Percentiles rank a stretch among this genome's conserved stretches.
Evolutionary conservation across 495 filamentous ascomycete species (phyloP).

Genomic region (Aspergillus conjunctus): DNA sequence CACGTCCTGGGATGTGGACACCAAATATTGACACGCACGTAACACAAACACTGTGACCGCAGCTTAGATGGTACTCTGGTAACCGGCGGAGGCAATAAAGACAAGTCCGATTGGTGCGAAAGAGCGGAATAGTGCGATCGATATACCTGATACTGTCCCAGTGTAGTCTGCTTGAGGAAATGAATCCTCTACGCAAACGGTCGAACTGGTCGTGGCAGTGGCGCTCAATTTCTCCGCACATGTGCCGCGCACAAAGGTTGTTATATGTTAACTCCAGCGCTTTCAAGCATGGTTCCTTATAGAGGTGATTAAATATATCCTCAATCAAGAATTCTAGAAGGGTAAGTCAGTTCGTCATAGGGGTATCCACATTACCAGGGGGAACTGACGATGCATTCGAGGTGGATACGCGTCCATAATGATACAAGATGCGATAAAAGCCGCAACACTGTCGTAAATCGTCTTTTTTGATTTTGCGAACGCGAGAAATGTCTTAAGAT

Average conservation of each 20-base stretch:
- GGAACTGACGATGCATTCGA: conserved; percentile 32
- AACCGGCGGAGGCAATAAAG: conserved; percentile 27
- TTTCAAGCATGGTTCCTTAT: conserved; percentile 19
- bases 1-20: conserved; percentile 1
- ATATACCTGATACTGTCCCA: conserved; percentile 6
- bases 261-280: conserved; percentile 18
- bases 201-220: conserved; percentile 16
- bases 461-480: conserved; percentile 13
- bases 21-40: conserved; percentile 28
- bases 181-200: conserved; percentile 15
- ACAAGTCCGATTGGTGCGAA: conserved; percentile 23
- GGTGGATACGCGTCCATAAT: conserved; percentile 32
- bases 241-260: conserved; percentile 15
- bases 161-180: conserved; percentile 13
- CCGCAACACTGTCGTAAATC: conserved; percentile 21
- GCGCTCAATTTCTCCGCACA: conserved; percentile 19
- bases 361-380: not conserved
- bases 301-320: conserved; percentile 13
- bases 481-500: conserved; percentile 25
- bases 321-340: not conserved
- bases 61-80: conserved; percentile 34
- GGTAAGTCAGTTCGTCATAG: too few species aligned
- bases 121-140: conserved; percentile 12
- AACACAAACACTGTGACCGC: conserved; percentile 34
- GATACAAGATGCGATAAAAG: conserved; percentile 32